phyloP scores from a whole-genome alignment of 108 stramenopile genomes.

The Fragilariopsis cylindrus region DNA sequence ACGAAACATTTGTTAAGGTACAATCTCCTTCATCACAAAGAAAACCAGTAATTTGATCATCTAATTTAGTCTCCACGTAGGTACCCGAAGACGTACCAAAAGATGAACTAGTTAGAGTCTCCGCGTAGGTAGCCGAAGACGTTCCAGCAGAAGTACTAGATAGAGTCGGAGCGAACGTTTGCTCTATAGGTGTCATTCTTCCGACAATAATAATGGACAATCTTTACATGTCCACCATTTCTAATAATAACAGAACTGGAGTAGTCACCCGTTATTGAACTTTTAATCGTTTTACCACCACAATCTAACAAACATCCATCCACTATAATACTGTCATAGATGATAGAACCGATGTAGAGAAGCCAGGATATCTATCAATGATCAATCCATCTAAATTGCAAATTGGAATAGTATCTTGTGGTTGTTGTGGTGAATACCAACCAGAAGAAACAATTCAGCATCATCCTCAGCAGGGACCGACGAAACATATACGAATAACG shows the following conservation, averaged over 20 bases:
- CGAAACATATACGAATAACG: too few species aligned
- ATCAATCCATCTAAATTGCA: too few species aligned
- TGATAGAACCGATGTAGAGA: too few species aligned
- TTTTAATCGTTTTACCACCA: background rate
- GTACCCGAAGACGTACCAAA: background rate
- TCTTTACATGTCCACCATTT: slow-evolving; percentile 4
- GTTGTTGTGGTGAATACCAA: too few species aligned
- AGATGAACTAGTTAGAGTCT: too few species aligned
- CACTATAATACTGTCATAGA: background rate
- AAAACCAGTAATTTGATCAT: background rate
- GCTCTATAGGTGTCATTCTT: too few species aligned
- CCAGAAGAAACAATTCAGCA: too few species aligned
- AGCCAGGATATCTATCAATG: too few species aligned
- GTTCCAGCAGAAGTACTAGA: too few species aligned
- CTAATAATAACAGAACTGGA: background rate
- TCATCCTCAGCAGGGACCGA: too few species aligned
- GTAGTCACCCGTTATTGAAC: background rate
- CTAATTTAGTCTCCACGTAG: background rate
- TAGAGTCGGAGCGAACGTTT: too few species aligned
- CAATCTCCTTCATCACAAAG: slow-evolving; percentile 9
- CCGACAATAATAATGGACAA: background rate
- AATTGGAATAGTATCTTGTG: too few species aligned
- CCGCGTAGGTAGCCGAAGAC: background rate
- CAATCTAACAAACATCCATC: slow-evolving; percentile 5
- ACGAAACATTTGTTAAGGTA: background rate